Percentiles rank a stretch among this genome's conserved stretches.
phyloP scores from a whole-genome alignment of 768 basidiomycete genomes.

The Agrocybe praecox region DNA sequence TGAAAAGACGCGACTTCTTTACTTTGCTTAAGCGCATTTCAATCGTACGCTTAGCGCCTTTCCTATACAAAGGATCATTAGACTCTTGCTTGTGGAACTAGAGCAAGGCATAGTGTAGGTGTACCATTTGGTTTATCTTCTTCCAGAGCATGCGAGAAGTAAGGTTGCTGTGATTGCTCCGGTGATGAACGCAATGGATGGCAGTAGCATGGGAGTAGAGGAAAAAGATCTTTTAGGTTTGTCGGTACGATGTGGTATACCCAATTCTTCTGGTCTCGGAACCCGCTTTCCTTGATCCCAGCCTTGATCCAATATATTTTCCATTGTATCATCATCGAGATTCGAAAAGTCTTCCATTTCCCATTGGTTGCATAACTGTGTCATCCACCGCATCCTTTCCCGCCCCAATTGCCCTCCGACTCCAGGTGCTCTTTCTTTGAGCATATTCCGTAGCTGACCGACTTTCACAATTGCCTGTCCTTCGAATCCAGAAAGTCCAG shows the following conservation, averaged over 20 bases:
- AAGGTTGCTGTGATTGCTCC: constrained; percentile 15
- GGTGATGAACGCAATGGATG: constrained; percentile 17
- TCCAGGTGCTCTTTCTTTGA: constrained; percentile 83
- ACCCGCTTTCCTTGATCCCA: constrained; percentile 66
- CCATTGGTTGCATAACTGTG: constrained; percentile 84
- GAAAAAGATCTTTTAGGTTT: neutral
- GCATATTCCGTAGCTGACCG: constrained; percentile 67
- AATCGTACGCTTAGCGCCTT: neutral
- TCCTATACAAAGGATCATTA: neutral
- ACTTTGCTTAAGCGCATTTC: neutral
- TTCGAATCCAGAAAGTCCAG: constrained; percentile 66
- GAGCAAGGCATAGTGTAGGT: neutral
- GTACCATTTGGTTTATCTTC: constrained; percentile 6
- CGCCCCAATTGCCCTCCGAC: constrained; percentile 78
- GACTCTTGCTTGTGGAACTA: neutral
- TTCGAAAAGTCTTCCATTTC: constrained; percentile 75
- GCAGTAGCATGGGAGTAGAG: constrained; percentile 13
- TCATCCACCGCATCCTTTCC: constrained; percentile 92
- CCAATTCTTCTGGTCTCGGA: constrained; percentile 41
- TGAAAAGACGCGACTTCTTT: neutral
- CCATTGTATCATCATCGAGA: constrained; percentile 69
- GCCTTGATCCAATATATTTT: constrained; percentile 73
- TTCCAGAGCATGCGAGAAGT: constrained; percentile 9
- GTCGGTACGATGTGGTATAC: constrained; percentile 20
- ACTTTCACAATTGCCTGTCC: constrained; percentile 82